Percentiles rank a stretch among this genome's conserved stretches.
Evolutionary conservation across 331 rosid genomes (phyloP).

Genomic region (Phaseolus coccineus): DNA sequence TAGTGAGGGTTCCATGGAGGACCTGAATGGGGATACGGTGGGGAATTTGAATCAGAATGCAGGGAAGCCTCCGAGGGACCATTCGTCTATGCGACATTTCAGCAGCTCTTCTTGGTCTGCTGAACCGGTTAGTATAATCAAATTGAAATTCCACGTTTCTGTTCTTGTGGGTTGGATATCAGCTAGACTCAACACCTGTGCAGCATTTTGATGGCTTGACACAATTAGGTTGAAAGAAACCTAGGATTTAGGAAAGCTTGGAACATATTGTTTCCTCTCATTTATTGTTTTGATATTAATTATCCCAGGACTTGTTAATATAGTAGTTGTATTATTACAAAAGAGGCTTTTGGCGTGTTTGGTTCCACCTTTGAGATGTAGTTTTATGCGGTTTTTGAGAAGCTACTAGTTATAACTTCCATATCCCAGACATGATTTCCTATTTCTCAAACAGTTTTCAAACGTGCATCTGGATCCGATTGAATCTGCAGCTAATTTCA

Average conservation of each 20-base stretch:
- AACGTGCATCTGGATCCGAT: not conserved
- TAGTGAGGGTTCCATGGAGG: constrained; percentile 55
- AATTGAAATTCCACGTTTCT: not conserved
- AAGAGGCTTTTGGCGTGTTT: not conserved
- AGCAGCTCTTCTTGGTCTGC: constrained; percentile 60
- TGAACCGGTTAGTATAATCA: constrained; percentile 56
- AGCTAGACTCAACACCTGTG: not conserved
- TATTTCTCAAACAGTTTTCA: not conserved
- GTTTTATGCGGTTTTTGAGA: not conserved
- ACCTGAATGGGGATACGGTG: constrained; percentile 54
- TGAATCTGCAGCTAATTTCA: constrained; percentile 5
- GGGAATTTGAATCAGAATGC: constrained; percentile 49
- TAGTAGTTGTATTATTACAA: not conserved
- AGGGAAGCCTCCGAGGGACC: constrained; percentile 72
- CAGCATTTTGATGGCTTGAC: not conserved
- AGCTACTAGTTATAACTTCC: not conserved
- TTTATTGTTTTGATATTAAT: constrained; percentile 3
- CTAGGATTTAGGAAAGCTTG: constrained; percentile 14
- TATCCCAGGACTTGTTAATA: not conserved
- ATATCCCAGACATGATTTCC: not conserved
- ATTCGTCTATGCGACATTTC: constrained; percentile 59
- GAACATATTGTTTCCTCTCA: not conserved
- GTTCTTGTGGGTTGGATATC: not conserved
- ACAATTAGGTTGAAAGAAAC: not conserved
- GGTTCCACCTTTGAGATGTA: not conserved